Conservation (phyloP, 768 basidiomycete species). For the Lentinula lateritia region DNA sequence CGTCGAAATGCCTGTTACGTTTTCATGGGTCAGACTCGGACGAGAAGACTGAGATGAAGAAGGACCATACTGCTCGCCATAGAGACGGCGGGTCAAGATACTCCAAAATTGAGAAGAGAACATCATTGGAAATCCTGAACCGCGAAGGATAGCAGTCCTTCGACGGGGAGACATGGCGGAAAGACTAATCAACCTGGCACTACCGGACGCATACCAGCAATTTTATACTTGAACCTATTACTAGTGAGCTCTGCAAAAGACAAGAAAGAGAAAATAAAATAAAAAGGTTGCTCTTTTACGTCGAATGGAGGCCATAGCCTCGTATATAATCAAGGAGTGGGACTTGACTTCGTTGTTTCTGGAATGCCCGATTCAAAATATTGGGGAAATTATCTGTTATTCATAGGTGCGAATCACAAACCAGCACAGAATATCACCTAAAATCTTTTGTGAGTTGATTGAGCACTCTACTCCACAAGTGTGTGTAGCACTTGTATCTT, state of each 20-base stretch:
- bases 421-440: slow-evolving; percentile 27
- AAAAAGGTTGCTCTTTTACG: slow-evolving; percentile 40
- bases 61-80: slow-evolving; percentile 31
- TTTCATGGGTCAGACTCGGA: background rate
- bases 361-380: slow-evolving; percentile 34
- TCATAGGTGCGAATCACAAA: slow-evolving; percentile 40
- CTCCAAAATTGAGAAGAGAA: slow-evolving; percentile 43
- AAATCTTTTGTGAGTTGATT: slow-evolving; percentile 60
- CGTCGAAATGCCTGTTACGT: slow-evolving; percentile 38
- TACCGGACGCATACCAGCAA: slow-evolving; percentile 21
- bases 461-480: slow-evolving; percentile 63
- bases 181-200: slow-evolving; percentile 12
- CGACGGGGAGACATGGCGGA: slow-evolving; percentile 39
- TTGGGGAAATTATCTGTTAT: slow-evolving; percentile 32
- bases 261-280: slow-evolving; percentile 26
- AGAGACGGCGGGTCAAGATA: slow-evolving; percentile 44
- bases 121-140: slow-evolving; percentile 48
- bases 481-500: slow-evolving; percentile 39
- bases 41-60: background rate
- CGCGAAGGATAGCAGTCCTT: slow-evolving; percentile 34
- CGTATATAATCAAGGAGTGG: slow-evolving; percentile 32
- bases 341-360: slow-evolving; percentile 35
- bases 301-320: slow-evolving; percentile 29
- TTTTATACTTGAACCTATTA: slow-evolving; percentile 39
- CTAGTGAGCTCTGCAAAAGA: slow-evolving; percentile 24